These are phyloP conservation scores for Kazachstania viticola DNA, from an alignment of 805 yeast genomes.

Conservation along the genomic window DNA sequence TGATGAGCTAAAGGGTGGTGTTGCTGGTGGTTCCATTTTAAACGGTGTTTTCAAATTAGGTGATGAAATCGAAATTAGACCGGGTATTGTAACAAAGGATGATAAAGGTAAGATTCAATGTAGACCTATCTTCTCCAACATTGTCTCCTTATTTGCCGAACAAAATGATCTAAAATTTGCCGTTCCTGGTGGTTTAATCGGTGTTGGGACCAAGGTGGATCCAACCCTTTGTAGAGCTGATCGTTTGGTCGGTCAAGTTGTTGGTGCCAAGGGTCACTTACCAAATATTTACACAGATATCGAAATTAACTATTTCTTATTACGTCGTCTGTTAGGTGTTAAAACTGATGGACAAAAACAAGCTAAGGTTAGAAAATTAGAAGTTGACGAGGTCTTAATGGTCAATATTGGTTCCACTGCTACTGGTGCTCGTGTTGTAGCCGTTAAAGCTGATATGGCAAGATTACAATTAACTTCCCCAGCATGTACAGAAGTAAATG, in stretches of 20 bases:
- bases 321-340: constrained; percentile 95
- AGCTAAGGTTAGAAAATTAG: constrained; percentile 92
- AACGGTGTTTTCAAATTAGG: constrained; percentile 95
- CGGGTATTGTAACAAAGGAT: constrained; percentile 96
- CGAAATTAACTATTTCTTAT: constrained; percentile 91
- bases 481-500: constrained; percentile 96
- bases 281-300: constrained; percentile 96
- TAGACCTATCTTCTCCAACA: constrained; percentile 88
- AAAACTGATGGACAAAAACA: constrained; percentile 96
- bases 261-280: constrained; percentile 91
- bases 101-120: constrained; percentile 82
- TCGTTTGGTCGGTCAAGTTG: constrained; percentile 97
- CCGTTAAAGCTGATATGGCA: constrained; percentile 98
- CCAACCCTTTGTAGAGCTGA: constrained; percentile 99
- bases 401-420: constrained; percentile 99
- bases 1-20: constrained; percentile 97
- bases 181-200: constrained; percentile 99
- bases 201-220: constrained; percentile 98
- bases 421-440: constrained; percentile 96
- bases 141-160: constrained; percentile 92
- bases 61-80: constrained; percentile 97
- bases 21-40: constrained; percentile 97
- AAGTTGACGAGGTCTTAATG: constrained; percentile 92
- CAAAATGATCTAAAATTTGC: constrained; percentile 96
- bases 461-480: constrained; percentile 93